Evolutionary conservation across 345 rosid species (phyloP).

Genomic region (Boechera retrofracta): DNA sequence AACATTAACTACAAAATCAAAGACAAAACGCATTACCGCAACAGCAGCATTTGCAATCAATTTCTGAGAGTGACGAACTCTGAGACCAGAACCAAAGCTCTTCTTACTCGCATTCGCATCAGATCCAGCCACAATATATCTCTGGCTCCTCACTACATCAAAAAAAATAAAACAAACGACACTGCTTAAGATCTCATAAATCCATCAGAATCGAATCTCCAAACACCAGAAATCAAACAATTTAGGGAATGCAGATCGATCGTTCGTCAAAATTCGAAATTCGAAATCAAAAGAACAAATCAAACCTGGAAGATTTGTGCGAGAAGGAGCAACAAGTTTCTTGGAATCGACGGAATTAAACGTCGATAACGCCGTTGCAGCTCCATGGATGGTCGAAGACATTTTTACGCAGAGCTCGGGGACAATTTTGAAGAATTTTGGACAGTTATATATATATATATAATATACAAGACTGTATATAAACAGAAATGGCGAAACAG

Average conservation of each 20-base stretch:
- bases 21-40: conserved; percentile 53
- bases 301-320: conserved; percentile 62
- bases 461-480: not conserved
- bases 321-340: conserved; percentile 49
- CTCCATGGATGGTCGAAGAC: conserved; percentile 71
- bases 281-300: not conserved
- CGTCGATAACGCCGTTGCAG: conserved; percentile 57
- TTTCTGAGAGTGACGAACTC: conserved; percentile 49
- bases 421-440: not conserved
- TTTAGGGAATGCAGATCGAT: conserved; percentile 7
- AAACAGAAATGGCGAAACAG: conserved; percentile 26
- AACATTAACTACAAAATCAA: not conserved
- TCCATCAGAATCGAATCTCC: not conserved
- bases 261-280: not conserved
- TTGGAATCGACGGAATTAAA: conserved; percentile 59
- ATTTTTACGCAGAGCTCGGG: conserved; percentile 38
- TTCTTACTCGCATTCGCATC: conserved; percentile 48
- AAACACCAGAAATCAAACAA: not conserved
- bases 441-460: too few relatives aligned
- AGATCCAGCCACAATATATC: conserved; percentile 64
- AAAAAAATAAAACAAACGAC: conserved; percentile 4
- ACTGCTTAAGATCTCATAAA: not conserved
- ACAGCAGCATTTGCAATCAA: conserved; percentile 86
- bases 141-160: conserved; percentile 57
- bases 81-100: conserved; percentile 47